Conservation (phyloP, 257 asterid species). For the Ligustrum vulgare region DNA sequence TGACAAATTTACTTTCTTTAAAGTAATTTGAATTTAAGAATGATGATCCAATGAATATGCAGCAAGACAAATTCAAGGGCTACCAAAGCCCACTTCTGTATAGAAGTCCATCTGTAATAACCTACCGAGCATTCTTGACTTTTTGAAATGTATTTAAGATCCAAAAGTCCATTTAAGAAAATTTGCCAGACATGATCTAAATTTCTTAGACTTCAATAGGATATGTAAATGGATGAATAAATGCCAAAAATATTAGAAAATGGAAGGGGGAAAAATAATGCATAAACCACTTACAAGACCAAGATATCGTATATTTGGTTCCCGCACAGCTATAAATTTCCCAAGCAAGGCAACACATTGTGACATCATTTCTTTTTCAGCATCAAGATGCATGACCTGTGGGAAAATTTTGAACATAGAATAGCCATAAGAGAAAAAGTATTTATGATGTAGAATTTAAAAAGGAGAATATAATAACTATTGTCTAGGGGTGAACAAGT, state of each 20-base stretch:
- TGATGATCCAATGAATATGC: background rate
- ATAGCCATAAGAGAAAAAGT: background rate
- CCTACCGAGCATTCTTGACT: background rate
- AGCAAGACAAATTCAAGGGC: background rate
- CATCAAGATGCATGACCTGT: constrained; percentile 99
- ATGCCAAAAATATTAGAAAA: constrained; percentile 6
- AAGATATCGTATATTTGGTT: constrained; percentile 95
- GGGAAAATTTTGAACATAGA: constrained; percentile 2
- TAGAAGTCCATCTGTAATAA: background rate
- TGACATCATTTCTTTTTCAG: constrained; percentile 96
- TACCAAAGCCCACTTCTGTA: background rate
- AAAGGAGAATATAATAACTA: background rate
- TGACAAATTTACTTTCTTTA: background rate
- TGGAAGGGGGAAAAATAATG: constrained; percentile 5
- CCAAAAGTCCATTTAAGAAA: background rate
- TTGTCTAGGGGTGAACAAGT: no score
- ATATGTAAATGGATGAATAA: constrained; percentile 12
- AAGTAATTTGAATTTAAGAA: background rate
- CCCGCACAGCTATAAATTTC: constrained; percentile 94
- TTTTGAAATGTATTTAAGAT: background rate
- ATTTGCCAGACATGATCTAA: constrained; percentile 6
- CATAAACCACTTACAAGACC: constrained; percentile 67
- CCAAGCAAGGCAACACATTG: constrained; percentile 98
- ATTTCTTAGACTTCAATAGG: background rate
- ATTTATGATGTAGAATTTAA: background rate